Conservation (phyloP, 192 early-diverging fungal species). For the Backusella circina region DNA sequence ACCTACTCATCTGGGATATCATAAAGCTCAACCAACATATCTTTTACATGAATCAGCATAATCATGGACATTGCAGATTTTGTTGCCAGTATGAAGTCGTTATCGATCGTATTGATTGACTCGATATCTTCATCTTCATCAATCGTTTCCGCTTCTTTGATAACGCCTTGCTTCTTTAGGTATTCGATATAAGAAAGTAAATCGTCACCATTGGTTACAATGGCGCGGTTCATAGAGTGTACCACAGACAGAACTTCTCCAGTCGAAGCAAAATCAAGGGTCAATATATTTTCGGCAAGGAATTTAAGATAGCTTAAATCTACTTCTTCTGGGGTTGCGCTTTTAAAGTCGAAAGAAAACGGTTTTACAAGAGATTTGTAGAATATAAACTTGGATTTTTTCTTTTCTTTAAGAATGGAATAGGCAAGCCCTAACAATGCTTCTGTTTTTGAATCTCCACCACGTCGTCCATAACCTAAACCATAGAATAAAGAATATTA, state of each 20-base stretch:
- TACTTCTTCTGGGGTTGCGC: background rate
- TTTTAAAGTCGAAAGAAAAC: slow-evolving; percentile 20
- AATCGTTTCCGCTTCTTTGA: background rate
- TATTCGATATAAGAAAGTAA: slow-evolving; percentile 45
- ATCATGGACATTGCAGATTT: slow-evolving; percentile 1
- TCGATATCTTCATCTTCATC: background rate
- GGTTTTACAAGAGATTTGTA: slow-evolving; percentile 12
- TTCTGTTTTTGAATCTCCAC: slow-evolving; percentile 11
- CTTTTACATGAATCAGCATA: background rate
- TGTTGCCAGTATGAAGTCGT: background rate
- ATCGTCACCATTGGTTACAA: slow-evolving; percentile 69
- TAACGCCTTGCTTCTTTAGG: slow-evolving; percentile 17
- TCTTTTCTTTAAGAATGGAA: slow-evolving; percentile 17
- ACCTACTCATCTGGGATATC: slow-evolving; percentile 15
- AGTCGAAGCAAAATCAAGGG: slow-evolving; percentile 71
- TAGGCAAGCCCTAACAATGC: slow-evolving; percentile 1
- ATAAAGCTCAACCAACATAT: slow-evolving; percentile 9
- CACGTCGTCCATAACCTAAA: slow-evolving; percentile 9
- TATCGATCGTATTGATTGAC: background rate
- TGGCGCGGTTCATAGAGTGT: slow-evolving; percentile 66
- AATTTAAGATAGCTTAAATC: slow-evolving; percentile 61
- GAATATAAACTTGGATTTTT: slow-evolving; percentile 13
- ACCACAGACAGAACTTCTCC: slow-evolving; percentile 82
- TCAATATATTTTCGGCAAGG: slow-evolving; percentile 79
- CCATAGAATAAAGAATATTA: background rate